A percentile compares a stretch with the other conserved stretches of the same genome.
Evolutionary conservation across 768 basidiomycete species (phyloP).

Genomic region (Tricholoma hemisulphureum): DNA sequence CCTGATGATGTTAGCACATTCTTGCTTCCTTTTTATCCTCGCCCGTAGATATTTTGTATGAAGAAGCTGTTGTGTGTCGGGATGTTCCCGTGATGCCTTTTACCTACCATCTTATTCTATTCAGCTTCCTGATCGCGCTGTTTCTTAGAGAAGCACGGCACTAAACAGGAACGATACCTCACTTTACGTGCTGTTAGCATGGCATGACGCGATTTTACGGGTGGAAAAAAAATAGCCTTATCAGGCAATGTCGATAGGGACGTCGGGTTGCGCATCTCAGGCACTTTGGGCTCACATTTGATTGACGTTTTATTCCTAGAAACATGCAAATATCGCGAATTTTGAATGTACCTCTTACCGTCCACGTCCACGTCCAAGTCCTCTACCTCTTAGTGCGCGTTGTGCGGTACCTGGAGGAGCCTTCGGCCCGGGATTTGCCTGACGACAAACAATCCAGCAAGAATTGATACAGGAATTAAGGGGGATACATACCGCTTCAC

Average conservation of each 20-base stretch:
- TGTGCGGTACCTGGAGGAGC: conserved; percentile 92
- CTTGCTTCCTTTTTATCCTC: conserved; percentile 1
- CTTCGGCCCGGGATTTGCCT: conserved; percentile 80
- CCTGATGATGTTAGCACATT: background rate
- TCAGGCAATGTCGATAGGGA: background rate
- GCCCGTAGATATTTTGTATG: background rate
- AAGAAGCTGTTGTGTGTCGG: no score
- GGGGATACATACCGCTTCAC: conserved; percentile 71
- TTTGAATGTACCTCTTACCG: conserved; percentile 40
- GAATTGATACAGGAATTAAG: background rate
- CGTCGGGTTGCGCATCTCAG: background rate
- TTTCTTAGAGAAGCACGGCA: background rate
- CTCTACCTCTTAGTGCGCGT: conserved; percentile 76
- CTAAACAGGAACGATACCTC: background rate
- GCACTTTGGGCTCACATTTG: background rate
- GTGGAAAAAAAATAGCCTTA: conserved; percentile 14
- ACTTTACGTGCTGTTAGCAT: conserved; percentile 18
- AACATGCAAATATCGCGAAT: conserved; percentile 2
- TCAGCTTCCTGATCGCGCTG: no score
- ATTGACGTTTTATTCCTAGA: background rate
- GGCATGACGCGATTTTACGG: conserved; percentile 24
- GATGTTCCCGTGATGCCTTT: no score
- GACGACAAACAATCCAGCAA: conserved; percentile 19
- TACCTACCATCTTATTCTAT: no score
- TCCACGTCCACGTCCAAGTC: conserved; percentile 56